Percentiles rank a stretch among this genome's conserved stretches.
These are phyloP conservation scores for Huiozyma sinensis DNA, from an alignment of 805 yeast species.

Conservation along the genomic window DNA sequence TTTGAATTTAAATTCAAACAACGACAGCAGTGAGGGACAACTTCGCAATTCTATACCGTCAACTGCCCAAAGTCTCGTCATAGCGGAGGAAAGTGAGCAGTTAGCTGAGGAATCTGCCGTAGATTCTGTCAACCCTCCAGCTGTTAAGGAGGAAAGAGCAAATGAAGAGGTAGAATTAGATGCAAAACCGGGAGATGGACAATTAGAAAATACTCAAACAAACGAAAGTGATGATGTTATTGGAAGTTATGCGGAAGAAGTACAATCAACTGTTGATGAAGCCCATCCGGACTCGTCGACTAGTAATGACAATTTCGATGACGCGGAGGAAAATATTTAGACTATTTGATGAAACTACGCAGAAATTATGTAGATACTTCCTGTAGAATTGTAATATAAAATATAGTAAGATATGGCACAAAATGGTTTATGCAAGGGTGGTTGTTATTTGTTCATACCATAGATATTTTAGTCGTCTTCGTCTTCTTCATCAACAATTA, in stretches of 20 bases:
- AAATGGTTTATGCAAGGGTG: too few relatives aligned
- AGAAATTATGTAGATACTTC: too few relatives aligned
- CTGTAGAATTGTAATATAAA: too few relatives aligned
- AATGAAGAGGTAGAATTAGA: not conserved
- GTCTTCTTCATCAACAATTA: not conserved
- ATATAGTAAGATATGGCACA: not conserved
- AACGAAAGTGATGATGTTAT: conserved; percentile 5
- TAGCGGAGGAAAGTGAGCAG: not conserved
- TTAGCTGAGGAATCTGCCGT: not conserved
- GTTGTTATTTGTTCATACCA: not conserved
- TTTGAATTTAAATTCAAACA: too few relatives aligned
- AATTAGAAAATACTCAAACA: not conserved
- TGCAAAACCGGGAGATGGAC: not conserved
- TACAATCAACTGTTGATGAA: not conserved
- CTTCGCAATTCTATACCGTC: too few relatives aligned
- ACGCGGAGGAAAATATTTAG: conserved; percentile 12
- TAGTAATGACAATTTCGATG: conserved; percentile 10
- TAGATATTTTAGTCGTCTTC: not conserved
- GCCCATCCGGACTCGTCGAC: not conserved
- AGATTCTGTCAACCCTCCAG: not conserved
- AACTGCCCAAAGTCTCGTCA: too few relatives aligned
- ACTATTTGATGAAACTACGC: not conserved
- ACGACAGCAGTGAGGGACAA: too few relatives aligned
- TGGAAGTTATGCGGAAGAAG: conserved; percentile 4
- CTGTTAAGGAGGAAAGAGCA: not conserved